Evolutionary conservation across 192 early-diverging fungal genomes (phyloP), one percentile per base, ranked within the genome.

Genomic region (Coemansia sp.): DNA sequence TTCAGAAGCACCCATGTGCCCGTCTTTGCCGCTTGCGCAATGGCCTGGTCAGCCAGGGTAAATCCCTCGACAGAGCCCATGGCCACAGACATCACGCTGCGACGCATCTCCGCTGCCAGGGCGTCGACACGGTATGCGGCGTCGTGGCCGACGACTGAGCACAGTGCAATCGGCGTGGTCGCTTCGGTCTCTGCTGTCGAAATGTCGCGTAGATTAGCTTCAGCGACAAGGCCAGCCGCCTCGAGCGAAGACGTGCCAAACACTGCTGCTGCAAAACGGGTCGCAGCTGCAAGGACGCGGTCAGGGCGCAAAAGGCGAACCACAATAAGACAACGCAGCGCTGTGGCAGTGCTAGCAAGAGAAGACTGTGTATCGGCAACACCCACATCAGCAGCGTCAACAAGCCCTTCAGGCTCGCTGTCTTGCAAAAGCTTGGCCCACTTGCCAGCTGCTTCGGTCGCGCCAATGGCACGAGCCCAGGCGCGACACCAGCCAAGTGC

Each of bases 41-140:
- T 96, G 0, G 95, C 98, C 71, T 85, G 83, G 58, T 98, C 96
- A 5, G 97, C 97, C 36, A 94, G 80, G 17, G 77, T 81, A 52
- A 93, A 89, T 57, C 96, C 96, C 89, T 99, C 98, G 34, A 89
- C 85, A 5, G 97, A 96, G 61, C 98, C 98, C 95, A 99, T 96
- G 5, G 98, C 98, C 29, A 99, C 93, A 3, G 96, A 89, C 3
- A 84, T 83, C 32, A 94, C 77, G 49, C 80, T 77, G 18, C 77
- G 79, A 7, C 80, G 75, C 58, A 79, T 63, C 62, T 91, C 89
- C 10, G 71, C 69, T 1, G 95, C 95, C 71, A 99, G 80, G 48
- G 93, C 85, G 61, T 99, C 98, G 4, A 99, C 92, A 61, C 93
- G 89, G 55, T 94, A 90, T 59, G 94, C 94, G 16, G 96, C 96